Evolutionary conservation across 371 early-diverging fungal species (phyloP).

Genomic region (Mucor irregularis): DNA sequence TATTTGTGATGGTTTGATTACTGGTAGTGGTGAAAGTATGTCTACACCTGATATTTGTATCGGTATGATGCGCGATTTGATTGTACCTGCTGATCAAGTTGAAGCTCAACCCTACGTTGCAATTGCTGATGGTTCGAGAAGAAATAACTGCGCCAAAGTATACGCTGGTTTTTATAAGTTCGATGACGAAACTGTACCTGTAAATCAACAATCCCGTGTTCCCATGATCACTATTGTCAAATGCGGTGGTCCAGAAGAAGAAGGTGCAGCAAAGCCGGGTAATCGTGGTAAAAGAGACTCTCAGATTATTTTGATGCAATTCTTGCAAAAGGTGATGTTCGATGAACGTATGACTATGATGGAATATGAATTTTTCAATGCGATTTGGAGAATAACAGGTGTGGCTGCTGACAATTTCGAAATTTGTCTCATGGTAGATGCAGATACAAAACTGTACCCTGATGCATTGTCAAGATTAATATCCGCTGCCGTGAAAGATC

Average conservation of each 20-base stretch:
- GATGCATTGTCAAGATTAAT: slow-evolving; percentile 78
- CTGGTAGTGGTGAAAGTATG: slow-evolving; percentile 76
- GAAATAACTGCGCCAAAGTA: slow-evolving; percentile 95
- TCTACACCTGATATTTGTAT: slow-evolving; percentile 84
- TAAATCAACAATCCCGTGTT: slow-evolving; percentile 57
- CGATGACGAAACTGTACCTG: slow-evolving; percentile 54
- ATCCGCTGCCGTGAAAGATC: slow-evolving; percentile 69
- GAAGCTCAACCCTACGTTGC: slow-evolving; percentile 85
- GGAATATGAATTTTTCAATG: slow-evolving; percentile 93
- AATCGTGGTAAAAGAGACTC: slow-evolving; percentile 99
- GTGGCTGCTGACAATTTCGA: slow-evolving; percentile 87
- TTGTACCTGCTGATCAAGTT: slow-evolving; percentile 68
- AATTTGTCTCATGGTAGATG: slow-evolving; percentile 95
- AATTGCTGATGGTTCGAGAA: slow-evolving; percentile 90
- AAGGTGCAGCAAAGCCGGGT: slow-evolving; percentile 76
- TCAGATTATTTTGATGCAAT: slow-evolving; percentile 97
- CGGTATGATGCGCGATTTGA: slow-evolving; percentile 80
- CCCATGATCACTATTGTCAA: slow-evolving; percentile 94
- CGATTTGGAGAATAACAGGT: slow-evolving; percentile 82
- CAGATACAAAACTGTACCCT: slow-evolving; percentile 89
- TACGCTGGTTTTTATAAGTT: slow-evolving; percentile 89
- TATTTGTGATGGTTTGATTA: slow-evolving; percentile 88
- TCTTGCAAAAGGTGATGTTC: slow-evolving; percentile 93
- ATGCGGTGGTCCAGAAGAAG: slow-evolving; percentile 84
- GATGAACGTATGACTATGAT: slow-evolving; percentile 94